A percentile compares a stretch with the other conserved stretches of the same genome.
Evolutionary conservation across 768 basidiomycete species (phyloP).

Genomic region (Suillus placidus): DNA sequence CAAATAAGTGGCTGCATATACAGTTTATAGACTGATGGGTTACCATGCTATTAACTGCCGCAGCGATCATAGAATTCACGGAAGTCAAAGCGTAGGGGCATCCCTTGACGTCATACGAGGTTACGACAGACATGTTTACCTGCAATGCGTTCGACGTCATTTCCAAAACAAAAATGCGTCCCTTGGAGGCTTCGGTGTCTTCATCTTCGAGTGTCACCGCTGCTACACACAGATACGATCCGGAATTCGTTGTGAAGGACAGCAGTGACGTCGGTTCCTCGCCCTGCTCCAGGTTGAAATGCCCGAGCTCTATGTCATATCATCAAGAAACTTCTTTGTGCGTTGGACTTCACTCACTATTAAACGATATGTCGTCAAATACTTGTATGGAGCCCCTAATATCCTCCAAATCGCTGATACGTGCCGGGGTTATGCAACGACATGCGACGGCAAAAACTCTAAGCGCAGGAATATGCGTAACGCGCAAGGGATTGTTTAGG

Average conservation of each 20-base stretch:
- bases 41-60: slow-evolving; percentile 78
- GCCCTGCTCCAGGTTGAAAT: slow-evolving; percentile 37
- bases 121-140: slow-evolving; percentile 35
- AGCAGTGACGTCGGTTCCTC: slow-evolving; percentile 68
- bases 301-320: slow-evolving; percentile 28
- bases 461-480: slow-evolving; percentile 58
- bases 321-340: not conserved
- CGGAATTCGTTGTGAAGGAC: slow-evolving; percentile 33
- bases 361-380: slow-evolving; percentile 64
- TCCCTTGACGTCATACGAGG: slow-evolving; percentile 54
- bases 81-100: slow-evolving; percentile 68
- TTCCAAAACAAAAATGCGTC: slow-evolving; percentile 62
- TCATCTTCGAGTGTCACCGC: slow-evolving; percentile 43
- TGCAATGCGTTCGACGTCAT: slow-evolving; percentile 33
- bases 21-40: slow-evolving; percentile 25
- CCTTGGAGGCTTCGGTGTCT: slow-evolving; percentile 55
- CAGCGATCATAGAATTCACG: slow-evolving; percentile 56
- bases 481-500: slow-evolving; percentile 66
- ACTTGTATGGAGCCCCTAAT: slow-evolving; percentile 63
- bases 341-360: slow-evolving; percentile 45
- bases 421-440: slow-evolving; percentile 51
- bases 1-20: not conserved
- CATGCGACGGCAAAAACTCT: slow-evolving; percentile 71
- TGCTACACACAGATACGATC: slow-evolving; percentile 53
- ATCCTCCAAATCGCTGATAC: slow-evolving; percentile 52